Evolutionary conservation across 108 stramenopile genomes (phyloP), one percentile per base, ranked within the genome.

Genomic region (Craspedostauros australis): DNA sequence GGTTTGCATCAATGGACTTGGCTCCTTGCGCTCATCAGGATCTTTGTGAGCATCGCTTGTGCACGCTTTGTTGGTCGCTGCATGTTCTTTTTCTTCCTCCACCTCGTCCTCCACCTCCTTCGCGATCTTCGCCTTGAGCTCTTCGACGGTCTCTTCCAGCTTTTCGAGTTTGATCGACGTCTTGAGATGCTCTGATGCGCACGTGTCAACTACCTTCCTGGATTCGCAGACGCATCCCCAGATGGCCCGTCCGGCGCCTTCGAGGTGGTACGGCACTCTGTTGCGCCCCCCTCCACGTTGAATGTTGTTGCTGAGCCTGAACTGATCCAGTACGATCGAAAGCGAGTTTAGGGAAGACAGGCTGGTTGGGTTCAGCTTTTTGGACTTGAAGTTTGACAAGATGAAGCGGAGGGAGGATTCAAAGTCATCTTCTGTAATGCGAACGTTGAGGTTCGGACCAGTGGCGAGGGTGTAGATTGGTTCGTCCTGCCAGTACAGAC

Each of bases 201-300:
- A 83, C 11, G 64, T 54, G 29, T 87, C 80, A 27, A 88, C 48
- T 15, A 86, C 75, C 55, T 93, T 93, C 29, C 79, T 63, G n/a
- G 87, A 65, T 60, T 93, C 92, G 42, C 81, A 86, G 16, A 93
- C 50, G 49, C 92, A 89, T 38, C 88, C 88, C 86, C 87, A 93
- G 11, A 78, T 72, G 6, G 79, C 86, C 30, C 86, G 73, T 11
- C 86, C 92, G 34, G 81, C 84, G 11, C 80, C 77, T 40, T 93
- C 83, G 8, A 52, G 57, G n/a, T 71, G 54, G 12, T 61, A 60
- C 26, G 51, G 59, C 3, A 26, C 36, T n/a, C n/a, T n/a, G n/a
- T n/a, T n/a, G n/a, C n/a, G n/a, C n/a, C n/a, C n/a, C 1, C 47
- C 40, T 7, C 49, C 39, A 16, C 42, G 30, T 26, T 39, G 41